Evolutionary conservation across 495 filamentous ascomycete species (phyloP), one percentile per base, ranked within the genome.

Genomic region (Clavariopsis aquatica): DNA sequence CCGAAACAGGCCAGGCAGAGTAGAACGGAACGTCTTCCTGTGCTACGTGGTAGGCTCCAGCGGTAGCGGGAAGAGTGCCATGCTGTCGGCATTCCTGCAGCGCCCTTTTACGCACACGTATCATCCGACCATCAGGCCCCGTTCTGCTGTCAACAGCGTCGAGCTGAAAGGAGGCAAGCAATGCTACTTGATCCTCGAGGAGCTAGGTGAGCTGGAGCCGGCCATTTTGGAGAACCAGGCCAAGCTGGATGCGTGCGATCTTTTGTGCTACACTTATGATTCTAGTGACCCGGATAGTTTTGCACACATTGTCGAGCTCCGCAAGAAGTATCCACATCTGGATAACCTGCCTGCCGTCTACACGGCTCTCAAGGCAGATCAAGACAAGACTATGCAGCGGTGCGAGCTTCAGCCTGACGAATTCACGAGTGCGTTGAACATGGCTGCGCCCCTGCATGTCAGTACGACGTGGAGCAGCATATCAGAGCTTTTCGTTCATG

Each of bases 141-240:
- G 91, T 13, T 89, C 90, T 1, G 92, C 92, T 2, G 93, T 98
- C 66, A 98, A 98, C 73, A 96, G 90, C 62, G 94, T 98, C 19
- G 94, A 98, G 71, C 84, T 98, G 1, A 92, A 90, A 51, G 94
- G 94, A 27, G 94, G 94, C 24, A 96, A 96, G 70, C 95, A 98
- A 75, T 96, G 91, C 76, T 98, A 98, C 71, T 81, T 98, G 23
- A 98, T 98, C 62, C 70, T 98, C 55, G 89, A 95, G 70, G 94
- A 98, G 73, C 86, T 97, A 1, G 95, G 95, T n/a, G 92, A 97
- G 74, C 79, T 96, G 41, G 94, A 98, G 69, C 89, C 92, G 0
- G 93, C 94, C 22, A 90, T 98, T 52, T 78, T 98, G 0, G 94
- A 97, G 53, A 98, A 98, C 77, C 84, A 88, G 69, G 84, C 85